Base-by-base conservation (phyloP, 2,329 filamentous ascomycete species). In the Microsporum ferrugineum region DNA sequence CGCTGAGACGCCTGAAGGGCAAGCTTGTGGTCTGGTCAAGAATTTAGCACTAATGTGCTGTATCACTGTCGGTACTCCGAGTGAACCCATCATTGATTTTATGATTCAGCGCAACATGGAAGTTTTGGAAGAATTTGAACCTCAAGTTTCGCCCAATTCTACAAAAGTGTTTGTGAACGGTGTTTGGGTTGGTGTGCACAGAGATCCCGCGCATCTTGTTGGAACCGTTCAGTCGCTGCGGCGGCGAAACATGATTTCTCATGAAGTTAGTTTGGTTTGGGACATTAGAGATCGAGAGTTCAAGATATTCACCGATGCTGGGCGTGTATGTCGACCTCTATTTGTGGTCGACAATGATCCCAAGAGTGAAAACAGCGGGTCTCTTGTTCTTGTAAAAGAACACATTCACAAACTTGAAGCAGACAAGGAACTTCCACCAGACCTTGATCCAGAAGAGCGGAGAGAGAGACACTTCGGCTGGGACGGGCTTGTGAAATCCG, bases 141-240 rank as follows among this genome's bases (percentile, higher is more conserved):
- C 89, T 4, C 79, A 88, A 63, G 81, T 88, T 58, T 92, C 91
- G 60, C 92, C 92, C 0, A 88, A 95, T 69, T 91, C 92, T 4
- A 99, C 94, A 59, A 99, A 99, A 78, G 88, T 99, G 55, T 99
- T 99, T 70, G 88, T 99, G 68, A 97, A 99, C 70, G 94, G 94
- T 73, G 90, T 92, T 3, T 99, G 95, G 95, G 91, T 97, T 55
- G 95, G 94, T 75, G 88, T 97, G 12, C 91, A 96, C 70, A 85
- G 89, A 66, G 90, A 96, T 68, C 89, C 94, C 7, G 87, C 88
- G 67, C 85, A 91, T 68, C 82, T 99, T 47, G 91, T 96, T 34
- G 84, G 83, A 61, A 85, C 88, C 60, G 88, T 96, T 51, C 82
- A 88, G 69, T 83, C 87, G 59, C 82, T 95, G 59, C 86, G 91